A percentile compares a stretch with the other conserved stretches of the same genome.
Conservation (phyloP, 164 flowering plant genomes). For the Macadamia integrifolia region DNA sequence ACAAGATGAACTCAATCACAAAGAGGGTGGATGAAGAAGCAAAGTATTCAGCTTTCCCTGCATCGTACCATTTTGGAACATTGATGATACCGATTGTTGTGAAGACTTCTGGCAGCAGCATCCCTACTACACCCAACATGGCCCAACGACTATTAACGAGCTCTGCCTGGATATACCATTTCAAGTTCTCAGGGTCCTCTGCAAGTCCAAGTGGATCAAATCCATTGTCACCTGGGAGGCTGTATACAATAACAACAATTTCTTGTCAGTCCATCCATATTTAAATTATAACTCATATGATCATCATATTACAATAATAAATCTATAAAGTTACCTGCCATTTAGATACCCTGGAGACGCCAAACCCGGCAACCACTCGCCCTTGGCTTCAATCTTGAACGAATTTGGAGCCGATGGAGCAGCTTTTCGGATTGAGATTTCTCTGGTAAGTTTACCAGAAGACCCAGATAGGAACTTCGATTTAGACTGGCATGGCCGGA, state of each 20-base stretch:
- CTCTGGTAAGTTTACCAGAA: conserved; percentile 35
- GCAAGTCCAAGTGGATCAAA: conserved; percentile 90
- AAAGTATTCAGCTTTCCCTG: conserved; percentile 84
- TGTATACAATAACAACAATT: conserved; percentile 10
- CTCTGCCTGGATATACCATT: conserved; percentile 91
- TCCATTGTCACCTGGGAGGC: conserved; percentile 98
- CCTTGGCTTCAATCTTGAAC: conserved; percentile 60
- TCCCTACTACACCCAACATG: conserved; percentile 94
- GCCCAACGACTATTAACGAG: conserved; percentile 92
- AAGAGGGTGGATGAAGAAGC: conserved; percentile 90
- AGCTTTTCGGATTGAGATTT: conserved; percentile 25
- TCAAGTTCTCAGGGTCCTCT: conserved; percentile 95
- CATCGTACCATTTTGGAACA: conserved; percentile 93
- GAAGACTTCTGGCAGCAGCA: conserved; percentile 86
- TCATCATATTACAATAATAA: too few species aligned
- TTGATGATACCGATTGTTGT: conserved; percentile 73
- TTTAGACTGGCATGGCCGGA: conserved; percentile 48
- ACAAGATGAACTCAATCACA: conserved; percentile 95
- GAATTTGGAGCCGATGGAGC: conserved; percentile 24
- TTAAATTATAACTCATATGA: too few species aligned
- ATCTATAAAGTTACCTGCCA: conserved; percentile 40
- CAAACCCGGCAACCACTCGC: conserved; percentile 74
- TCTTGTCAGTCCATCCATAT: conserved; percentile 22
- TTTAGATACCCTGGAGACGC: conserved; percentile 54
- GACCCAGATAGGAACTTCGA: conserved; percentile 60